A percentile compares a stretch with the other conserved stretches of the same genome.
Evolutionary conservation across 2,329 filamentous ascomycete species (phyloP).

Genomic region (Teratosphaeria epicoccoides): DNA sequence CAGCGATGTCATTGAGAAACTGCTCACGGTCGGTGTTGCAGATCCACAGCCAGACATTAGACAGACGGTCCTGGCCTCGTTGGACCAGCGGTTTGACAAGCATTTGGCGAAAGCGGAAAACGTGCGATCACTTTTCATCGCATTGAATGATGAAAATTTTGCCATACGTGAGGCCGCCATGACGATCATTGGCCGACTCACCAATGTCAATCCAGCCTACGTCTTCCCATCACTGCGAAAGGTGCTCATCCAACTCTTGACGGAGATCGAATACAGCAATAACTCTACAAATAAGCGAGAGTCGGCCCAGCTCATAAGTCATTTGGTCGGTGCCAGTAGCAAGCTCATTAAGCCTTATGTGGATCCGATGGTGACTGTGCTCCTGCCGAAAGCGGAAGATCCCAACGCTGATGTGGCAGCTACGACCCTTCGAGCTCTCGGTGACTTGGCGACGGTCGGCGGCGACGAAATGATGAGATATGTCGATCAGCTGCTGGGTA

Average conservation of each 20-base stretch:
- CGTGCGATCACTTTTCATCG: conserved; percentile 87
- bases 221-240: conserved; percentile 94
- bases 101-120: conserved; percentile 98
- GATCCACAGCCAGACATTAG: conserved; percentile 83
- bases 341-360: conserved; percentile 93
- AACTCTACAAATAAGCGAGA: conserved; percentile 92
- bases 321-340: conserved; percentile 87
- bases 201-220: conserved; percentile 86
- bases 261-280: conserved; percentile 91
- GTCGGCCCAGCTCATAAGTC: conserved; percentile 81
- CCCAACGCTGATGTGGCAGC: conserved; percentile 78
- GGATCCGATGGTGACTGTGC: conserved; percentile 85
- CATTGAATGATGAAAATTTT: conserved; percentile 90
- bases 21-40: conserved; percentile 87
- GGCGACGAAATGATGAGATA: conserved; percentile 90
- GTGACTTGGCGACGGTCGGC: conserved; percentile 85
- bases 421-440: conserved; percentile 89
- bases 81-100: conserved; percentile 88
- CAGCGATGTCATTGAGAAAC: conserved; percentile 92
- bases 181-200: conserved; percentile 87
- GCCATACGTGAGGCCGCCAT: conserved; percentile 89
- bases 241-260: conserved; percentile 88
- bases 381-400: conserved; percentile 88
- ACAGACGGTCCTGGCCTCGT: conserved; percentile 72
- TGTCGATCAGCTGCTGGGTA: conserved; percentile 83